phyloP scores from a whole-genome alignment of 352 stramenopile genomes.

The Saprolegnia parasitica region DNA sequence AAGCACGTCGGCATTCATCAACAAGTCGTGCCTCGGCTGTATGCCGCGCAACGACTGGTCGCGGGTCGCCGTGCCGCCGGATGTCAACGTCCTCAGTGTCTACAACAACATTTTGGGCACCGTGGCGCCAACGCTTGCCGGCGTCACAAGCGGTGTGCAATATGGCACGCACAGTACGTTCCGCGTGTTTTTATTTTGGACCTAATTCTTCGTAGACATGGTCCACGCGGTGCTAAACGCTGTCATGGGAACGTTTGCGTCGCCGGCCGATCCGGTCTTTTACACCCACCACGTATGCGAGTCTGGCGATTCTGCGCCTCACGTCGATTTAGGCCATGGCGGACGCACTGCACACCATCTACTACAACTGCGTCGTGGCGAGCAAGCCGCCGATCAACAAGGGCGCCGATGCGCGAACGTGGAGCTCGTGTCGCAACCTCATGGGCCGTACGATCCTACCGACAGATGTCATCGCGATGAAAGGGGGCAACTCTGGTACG shows the following conservation, averaged over 20 bases:
- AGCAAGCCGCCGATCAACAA: background rate
- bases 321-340: slow-evolving; percentile 32
- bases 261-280: slow-evolving; percentile 79
- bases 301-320: background rate
- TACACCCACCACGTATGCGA: slow-evolving; percentile 67
- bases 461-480: background rate
- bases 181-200: background rate
- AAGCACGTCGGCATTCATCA: background rate
- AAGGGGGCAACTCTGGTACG: background rate
- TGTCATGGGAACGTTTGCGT: slow-evolving; percentile 68
- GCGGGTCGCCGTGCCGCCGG: slow-evolving; percentile 45
- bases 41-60: slow-evolving; percentile 65
- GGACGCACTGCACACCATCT: slow-evolving; percentile 79
- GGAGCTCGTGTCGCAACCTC: background rate
- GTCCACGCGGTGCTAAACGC: slow-evolving; percentile 65
- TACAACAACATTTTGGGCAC: slow-evolving; percentile 48
- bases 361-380: slow-evolving; percentile 68
- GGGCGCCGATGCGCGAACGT: background rate
- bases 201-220: slow-evolving; percentile 37
- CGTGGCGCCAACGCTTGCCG: slow-evolving; percentile 57
- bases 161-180: slow-evolving; percentile 51
- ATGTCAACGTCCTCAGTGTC: slow-evolving; percentile 59
- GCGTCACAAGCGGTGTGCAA: slow-evolving; percentile 61
- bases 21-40: slow-evolving; percentile 34
- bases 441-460: background rate